Base-by-base conservation (phyloP, 768 basidiomycete genomes). In the Pulveroboletus sp. region DNA sequence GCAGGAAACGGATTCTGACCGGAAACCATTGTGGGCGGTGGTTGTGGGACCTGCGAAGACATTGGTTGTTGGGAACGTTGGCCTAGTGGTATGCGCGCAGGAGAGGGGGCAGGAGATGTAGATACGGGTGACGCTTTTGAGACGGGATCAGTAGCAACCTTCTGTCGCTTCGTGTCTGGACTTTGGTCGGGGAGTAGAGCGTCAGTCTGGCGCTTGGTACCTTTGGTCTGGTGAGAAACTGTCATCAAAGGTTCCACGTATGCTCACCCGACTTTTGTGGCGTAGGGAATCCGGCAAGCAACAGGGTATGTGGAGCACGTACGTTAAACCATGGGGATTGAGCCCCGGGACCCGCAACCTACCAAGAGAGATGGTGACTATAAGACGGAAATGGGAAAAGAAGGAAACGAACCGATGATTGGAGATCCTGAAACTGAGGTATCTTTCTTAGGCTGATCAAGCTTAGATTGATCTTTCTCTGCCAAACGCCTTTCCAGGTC, bases 381-480 rank as follows among this genome's bases (percentile, higher is more conserved):
- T 2, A 30, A 21, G 11, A 1, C 15, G 28, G 38, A 18, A 31
- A 18, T n/a, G n/a, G 21, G 21, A 21, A 37, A 4, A 36, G 21
- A 47, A 2, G 17, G n/a, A 24, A 17, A 69, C 76, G 37, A 62
- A 82, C 82, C 18, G 71, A 64, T 21, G 71, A 59, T 49, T 81
- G 74, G 17, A 87, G 65, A 31, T 83, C 76, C 30, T 74, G 51
- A 44, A 83, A 77, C 21, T 71, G 73, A 5, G 74, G 70, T 41
- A 82, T 65, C 26, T 73, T 72, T 6, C 65, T 65, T 1, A 81
- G 62, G 39, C 69, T 69, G 10, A 88, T 77, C 10, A 75, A 67
- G 55, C 73, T 84, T 43, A 79, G 70, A 50, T 76, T 67, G 42
- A 87, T 84, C 43, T 79, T 77, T 56, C 84, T 73, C 86, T 88